Conservation (phyloP, 768 basidiomycete species). For the Clitopilus passeckerianus region DNA sequence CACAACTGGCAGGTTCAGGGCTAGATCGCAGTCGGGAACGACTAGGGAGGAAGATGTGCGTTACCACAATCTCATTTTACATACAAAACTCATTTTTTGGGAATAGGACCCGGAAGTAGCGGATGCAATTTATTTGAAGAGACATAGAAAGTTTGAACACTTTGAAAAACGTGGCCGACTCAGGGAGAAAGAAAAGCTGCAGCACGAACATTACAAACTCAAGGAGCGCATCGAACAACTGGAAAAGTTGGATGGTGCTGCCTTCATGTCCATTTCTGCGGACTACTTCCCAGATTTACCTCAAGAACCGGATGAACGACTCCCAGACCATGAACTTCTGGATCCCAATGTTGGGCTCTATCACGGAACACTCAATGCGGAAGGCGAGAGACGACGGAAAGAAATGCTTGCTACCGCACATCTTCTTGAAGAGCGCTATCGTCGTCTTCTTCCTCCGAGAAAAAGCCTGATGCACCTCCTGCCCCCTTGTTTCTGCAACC, state of each 20-base stretch:
- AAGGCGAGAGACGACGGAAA: constrained; percentile 70
- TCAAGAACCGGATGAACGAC: constrained; percentile 16
- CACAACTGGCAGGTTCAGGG: constrained; percentile 64
- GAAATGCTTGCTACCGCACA: constrained; percentile 72
- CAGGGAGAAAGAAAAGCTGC: constrained; percentile 88
- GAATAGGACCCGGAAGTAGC: constrained; percentile 50
- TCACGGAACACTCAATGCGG: constrained; percentile 29
- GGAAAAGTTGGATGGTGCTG: constrained; percentile 62
- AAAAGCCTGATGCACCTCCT: constrained; percentile 18
- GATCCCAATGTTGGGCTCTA: constrained; percentile 33
- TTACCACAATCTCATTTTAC: constrained; percentile 12
- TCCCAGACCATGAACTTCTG: constrained; percentile 19
- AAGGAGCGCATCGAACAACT: constrained; percentile 86
- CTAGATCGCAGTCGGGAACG: constrained; percentile 30
- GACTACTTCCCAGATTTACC: constrained; percentile 45
- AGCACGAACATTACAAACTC: constrained; percentile 89
- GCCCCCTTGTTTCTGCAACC: not conserved
- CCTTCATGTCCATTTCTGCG: constrained; percentile 62
- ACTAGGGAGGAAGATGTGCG: constrained; percentile 62
- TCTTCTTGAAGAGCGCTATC: constrained; percentile 66
- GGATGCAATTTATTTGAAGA: constrained; percentile 74
- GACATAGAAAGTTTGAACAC: constrained; percentile 82
- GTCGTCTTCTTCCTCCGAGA: constrained; percentile 68
- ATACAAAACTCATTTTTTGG: not conserved
- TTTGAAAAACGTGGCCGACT: constrained; percentile 83